Evolutionary conservation across 805 yeast species (phyloP), one percentile per base, ranked within the genome.

Genomic region (Metschnikowia peoriensis): DNA sequence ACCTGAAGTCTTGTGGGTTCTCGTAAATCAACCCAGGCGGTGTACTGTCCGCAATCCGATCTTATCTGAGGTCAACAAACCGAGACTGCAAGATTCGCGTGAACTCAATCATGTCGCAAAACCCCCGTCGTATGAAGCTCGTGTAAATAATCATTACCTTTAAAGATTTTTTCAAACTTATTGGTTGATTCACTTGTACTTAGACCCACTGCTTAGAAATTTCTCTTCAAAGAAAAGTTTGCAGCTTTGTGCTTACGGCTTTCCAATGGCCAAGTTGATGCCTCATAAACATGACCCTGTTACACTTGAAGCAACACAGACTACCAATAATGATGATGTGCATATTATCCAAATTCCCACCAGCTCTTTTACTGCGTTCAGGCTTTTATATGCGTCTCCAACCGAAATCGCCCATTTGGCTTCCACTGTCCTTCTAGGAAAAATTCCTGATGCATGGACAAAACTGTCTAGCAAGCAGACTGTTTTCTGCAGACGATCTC

Each of bases 301-400:
- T 12, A 14, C 35, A 29, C 43, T 15, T 29, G 22, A 45, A 45
- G 28, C 35, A n/a, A 39, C 29, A 14, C 27, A 38, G 22, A 28
- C 27, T 9, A 15, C 10, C 29, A 9, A 12, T 27, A n/a, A 22
- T 4, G 16, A n/a, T 41, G 12, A 4, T 14, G 14, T 14, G 4
- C 16, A 40, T 9, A n/a, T 28, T 15, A 51, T 63, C 37, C 54
- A 52, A 17, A 68, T 83, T 16, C 88, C 88, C 4, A 66, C 62
- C 38, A 55, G 69, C 29, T 84, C 89, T 1, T 86, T 81, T 67
- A 82, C 89, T 0, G 85, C 87, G 0, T 82, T 77, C 53, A 71
- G 88, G 41, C 68, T 88, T 28, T 66, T 76, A 14, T 84, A 83
- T 63, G 75, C 80, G n/a, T 69, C 75, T 8, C 70, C 85, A 0